phyloP scores from a whole-genome alignment of 176 grass and related monocot genomes.

The Zea luxurians region DNA sequence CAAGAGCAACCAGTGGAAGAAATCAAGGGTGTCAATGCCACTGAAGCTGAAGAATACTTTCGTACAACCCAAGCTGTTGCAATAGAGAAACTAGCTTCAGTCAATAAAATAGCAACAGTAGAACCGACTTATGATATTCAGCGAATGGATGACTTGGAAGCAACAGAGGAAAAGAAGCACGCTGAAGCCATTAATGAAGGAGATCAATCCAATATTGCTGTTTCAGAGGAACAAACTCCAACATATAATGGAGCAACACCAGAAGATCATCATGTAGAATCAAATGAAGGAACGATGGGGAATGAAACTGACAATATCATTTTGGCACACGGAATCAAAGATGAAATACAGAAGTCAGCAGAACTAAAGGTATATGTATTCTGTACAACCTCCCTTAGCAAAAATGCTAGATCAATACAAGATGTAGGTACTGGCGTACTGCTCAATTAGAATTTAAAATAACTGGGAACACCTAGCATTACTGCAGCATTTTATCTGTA shows the following conservation, averaged over 20 bases:
- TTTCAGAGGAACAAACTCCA: constrained; percentile 27
- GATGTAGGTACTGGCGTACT: neutral
- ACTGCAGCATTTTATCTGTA: neutral
- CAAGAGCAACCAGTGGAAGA: constrained; percentile 33
- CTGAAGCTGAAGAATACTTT: constrained; percentile 30
- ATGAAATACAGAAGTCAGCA: constrained; percentile 21
- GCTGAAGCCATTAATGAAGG: constrained; percentile 22
- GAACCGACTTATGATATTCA: constrained; percentile 34
- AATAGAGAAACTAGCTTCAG: constrained; percentile 39
- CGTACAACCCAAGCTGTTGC: constrained; percentile 20
- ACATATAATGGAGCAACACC: constrained; percentile 20
- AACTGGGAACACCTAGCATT: constrained; percentile 19
- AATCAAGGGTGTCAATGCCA: constrained; percentile 22
- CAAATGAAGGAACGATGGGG: constrained; percentile 17
- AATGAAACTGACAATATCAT: constrained; percentile 22
- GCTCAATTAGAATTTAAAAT: constrained; percentile 18
- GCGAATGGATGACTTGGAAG: constrained; percentile 28
- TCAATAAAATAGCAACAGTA: constrained; percentile 10
- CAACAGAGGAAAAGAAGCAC: neutral
- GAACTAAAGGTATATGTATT: constrained; percentile 37
- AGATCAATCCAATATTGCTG: constrained; percentile 22
- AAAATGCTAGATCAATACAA: constrained; percentile 15
- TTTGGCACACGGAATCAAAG: constrained; percentile 18
- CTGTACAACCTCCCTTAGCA: neutral
- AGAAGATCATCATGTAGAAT: constrained; percentile 9